These are phyloP conservation scores for Echinosophora koreensis DNA, from an alignment of 306 rosid species.

Conservation along the genomic window DNA sequence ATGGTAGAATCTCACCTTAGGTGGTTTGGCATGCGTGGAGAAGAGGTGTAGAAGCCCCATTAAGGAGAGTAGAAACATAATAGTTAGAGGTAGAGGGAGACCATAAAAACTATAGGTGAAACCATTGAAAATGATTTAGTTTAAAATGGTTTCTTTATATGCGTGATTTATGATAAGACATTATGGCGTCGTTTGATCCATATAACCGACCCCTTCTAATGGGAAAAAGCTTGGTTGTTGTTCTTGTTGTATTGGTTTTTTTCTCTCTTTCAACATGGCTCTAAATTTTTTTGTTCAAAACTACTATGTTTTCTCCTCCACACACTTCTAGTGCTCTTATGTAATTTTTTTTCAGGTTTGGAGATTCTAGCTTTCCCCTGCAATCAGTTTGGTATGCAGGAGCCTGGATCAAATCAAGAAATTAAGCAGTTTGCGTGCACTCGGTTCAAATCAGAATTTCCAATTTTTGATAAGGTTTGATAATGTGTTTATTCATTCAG, in stretches of 20 bases:
- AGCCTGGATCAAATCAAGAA: slow-evolving; percentile 92
- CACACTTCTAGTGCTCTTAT: slow-evolving; percentile 19
- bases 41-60: too few relatives aligned
- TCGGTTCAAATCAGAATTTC: slow-evolving; percentile 92
- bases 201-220: too few relatives aligned
- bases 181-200: too few relatives aligned
- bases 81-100: too few relatives aligned
- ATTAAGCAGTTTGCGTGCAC: slow-evolving; percentile 98
- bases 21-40: too few relatives aligned
- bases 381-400: slow-evolving; percentile 98
- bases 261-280: slow-evolving; percentile 14
- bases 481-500: slow-evolving; percentile 30
- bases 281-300: slow-evolving; percentile 22
- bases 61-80: too few relatives aligned
- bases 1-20: too few relatives aligned
- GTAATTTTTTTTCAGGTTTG: slow-evolving; percentile 66
- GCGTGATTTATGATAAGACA: too few relatives aligned
- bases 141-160: too few relatives aligned
- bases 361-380: slow-evolving; percentile 98
- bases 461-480: slow-evolving; percentile 92
- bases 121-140: too few relatives aligned
- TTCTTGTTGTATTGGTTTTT: background rate
- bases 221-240: background rate
- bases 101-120: too few relatives aligned
- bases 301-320: slow-evolving; percentile 38